Percentiles rank a stretch among this genome's conserved stretches.
These are phyloP conservation scores for Mucor velutinosus DNA, from an alignment of 371 early-diverging fungal genomes.

Conservation along the genomic window DNA sequence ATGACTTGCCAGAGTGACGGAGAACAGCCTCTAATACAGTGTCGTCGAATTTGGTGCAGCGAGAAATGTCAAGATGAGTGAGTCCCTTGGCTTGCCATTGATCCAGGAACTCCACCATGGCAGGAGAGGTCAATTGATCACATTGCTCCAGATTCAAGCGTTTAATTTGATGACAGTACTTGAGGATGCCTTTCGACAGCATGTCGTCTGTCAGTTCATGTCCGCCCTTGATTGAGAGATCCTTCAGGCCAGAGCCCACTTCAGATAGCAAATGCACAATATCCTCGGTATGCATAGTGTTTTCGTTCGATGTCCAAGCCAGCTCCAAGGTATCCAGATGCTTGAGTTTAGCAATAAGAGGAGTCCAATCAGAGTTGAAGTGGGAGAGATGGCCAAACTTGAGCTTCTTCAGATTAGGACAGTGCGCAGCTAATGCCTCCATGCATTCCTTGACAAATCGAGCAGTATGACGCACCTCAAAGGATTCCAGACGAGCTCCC, in stretches of 20 bases:
- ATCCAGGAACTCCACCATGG: constrained; percentile 57
- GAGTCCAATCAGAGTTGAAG: constrained; percentile 57
- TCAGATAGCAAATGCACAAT: constrained; percentile 9
- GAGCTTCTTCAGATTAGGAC: constrained; percentile 61
- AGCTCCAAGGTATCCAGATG: constrained; percentile 49
- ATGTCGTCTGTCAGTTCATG: constrained; percentile 53
- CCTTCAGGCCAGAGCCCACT: constrained; percentile 37
- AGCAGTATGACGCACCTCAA: constrained; percentile 64
- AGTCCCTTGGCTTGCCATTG: constrained; percentile 53
- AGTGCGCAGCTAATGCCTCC: constrained; percentile 54
- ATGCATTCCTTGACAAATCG: constrained; percentile 59
- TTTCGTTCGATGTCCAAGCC: constrained; percentile 44
- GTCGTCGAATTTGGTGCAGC: constrained; percentile 62
- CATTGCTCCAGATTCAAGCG: constrained; percentile 60
- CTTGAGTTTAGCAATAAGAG: constrained; percentile 36
- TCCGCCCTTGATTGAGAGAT: constrained; percentile 61
- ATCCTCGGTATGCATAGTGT: constrained; percentile 11
- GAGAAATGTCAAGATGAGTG: constrained; percentile 51
- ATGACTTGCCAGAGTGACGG: constrained; percentile 57
- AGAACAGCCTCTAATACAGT: constrained; percentile 59
- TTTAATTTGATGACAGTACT: constrained; percentile 53
- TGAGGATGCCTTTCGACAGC: constrained; percentile 57
- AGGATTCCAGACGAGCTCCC: constrained; percentile 54
- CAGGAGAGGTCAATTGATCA: constrained; percentile 60
- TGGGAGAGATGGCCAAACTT: constrained; percentile 54